Percentiles rank a stretch among this genome's conserved stretches.
These are phyloP conservation scores for Trichoderma arundinaceum DNA, from an alignment of 2,329 filamentous ascomycete species.

Conservation along the genomic window DNA sequence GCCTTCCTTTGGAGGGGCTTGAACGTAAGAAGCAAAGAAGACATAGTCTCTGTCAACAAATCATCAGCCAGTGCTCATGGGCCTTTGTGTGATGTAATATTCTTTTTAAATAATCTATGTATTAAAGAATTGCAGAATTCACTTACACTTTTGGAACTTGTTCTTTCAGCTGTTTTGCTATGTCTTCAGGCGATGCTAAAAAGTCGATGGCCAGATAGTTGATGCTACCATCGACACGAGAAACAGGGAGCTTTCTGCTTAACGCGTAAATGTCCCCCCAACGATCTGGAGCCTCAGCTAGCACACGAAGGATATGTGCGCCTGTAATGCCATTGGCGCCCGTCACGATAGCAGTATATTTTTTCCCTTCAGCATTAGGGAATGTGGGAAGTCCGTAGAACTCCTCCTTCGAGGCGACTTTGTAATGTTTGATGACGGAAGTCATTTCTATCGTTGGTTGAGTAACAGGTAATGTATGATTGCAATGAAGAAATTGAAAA, in stretches of 20 bases:
- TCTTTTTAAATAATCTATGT: background rate
- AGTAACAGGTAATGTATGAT: background rate
- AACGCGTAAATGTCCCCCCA: constrained; percentile 30
- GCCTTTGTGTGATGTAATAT: background rate
- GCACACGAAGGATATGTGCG: constrained; percentile 15
- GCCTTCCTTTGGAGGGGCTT: background rate
- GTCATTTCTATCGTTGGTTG: background rate
- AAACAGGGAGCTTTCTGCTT: constrained; percentile 8
- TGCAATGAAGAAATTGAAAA: background rate
- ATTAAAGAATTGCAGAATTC: background rate
- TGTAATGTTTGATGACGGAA: background rate
- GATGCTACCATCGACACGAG: background rate
- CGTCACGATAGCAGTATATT: constrained; percentile 30
- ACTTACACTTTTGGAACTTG: constrained; percentile 8
- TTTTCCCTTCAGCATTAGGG: constrained; percentile 4
- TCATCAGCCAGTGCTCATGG: background rate
- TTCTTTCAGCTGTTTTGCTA: constrained; percentile 16
- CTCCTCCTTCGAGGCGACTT: constrained; percentile 1
- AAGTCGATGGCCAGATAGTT: constrained; percentile 22
- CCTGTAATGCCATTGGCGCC: constrained; percentile 33
- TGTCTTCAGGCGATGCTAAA: constrained; percentile 5
- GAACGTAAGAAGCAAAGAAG: constrained; percentile 30
- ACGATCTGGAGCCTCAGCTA: constrained; percentile 19
- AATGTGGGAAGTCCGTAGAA: constrained; percentile 26
- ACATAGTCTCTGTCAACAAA: constrained; percentile 23